These are phyloP conservation scores for Nyssa sinensis DNA, from an alignment of 148 eudicot species.

Conservation along the genomic window DNA sequence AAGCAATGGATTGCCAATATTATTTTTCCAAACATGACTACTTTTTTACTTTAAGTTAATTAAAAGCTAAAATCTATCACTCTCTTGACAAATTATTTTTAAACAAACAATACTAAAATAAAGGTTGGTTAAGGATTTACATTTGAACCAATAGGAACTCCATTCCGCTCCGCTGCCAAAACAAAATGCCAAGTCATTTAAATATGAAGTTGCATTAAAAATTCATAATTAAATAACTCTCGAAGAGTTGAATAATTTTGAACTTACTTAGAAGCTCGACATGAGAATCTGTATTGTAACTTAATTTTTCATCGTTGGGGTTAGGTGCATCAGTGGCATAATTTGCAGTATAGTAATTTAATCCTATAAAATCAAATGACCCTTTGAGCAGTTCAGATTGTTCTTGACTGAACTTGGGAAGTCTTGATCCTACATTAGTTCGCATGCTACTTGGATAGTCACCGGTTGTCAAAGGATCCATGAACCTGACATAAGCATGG, in stretches of 20 bases:
- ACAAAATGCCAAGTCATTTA: neutral
- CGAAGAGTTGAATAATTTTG: neutral
- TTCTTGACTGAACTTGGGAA: neutral
- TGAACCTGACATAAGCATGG: neutral
- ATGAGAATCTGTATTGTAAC: neutral
- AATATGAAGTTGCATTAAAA: too few relatives aligned
- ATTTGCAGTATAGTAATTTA: neutral
- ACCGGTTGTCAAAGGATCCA: neutral
- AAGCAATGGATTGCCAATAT: too few relatives aligned
- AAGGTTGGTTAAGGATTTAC: neutral
- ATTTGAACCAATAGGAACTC: too few relatives aligned
- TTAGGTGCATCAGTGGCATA: too few relatives aligned
- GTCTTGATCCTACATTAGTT: too few relatives aligned
- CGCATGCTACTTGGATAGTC: neutral
- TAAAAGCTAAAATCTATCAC: too few relatives aligned
- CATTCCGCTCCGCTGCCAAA: neutral
- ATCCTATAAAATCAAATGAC: neutral
- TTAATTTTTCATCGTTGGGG: neutral
- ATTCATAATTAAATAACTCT: too few relatives aligned
- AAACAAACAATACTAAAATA: too few relatives aligned
- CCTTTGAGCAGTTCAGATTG: neutral
- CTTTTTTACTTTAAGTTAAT: too few relatives aligned
- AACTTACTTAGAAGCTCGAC: neutral
- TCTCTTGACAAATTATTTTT: too few relatives aligned
- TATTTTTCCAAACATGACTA: too few relatives aligned